Conservation (phyloP, 2,329 filamentous ascomycete genomes). For the Sarocladium brachiariae region DNA sequence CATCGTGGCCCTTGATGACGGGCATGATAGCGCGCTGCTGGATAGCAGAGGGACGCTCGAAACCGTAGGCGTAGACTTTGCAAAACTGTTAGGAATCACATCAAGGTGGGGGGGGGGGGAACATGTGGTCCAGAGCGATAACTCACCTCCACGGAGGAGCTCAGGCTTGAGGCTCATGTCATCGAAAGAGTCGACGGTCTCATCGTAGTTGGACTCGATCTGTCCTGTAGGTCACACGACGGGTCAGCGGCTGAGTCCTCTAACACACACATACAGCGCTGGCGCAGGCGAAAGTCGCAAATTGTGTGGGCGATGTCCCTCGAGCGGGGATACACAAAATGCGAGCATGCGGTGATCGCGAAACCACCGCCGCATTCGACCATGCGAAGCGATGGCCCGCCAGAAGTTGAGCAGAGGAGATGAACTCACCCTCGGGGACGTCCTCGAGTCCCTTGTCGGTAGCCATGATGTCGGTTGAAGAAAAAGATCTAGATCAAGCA, state of each 20-base stretch:
- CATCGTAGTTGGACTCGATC: constrained; percentile 99
- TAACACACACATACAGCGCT: background rate
- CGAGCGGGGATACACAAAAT: constrained; percentile 5
- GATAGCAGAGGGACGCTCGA: constrained; percentile 98
- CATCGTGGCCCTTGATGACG: constrained; percentile 99
- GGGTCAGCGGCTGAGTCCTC: constrained; percentile 16
- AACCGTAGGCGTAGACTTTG: constrained; percentile 95
- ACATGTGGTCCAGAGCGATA: background rate
- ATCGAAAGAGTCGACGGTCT: constrained; percentile 98
- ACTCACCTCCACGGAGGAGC: constrained; percentile 82
- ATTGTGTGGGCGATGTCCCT: constrained; percentile 7
- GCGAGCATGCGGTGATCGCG: background rate
- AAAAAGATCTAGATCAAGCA: constrained; percentile 64
- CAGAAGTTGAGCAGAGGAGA: constrained; percentile 8
- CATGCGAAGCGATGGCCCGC: background rate
- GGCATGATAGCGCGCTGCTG: constrained; percentile 99
- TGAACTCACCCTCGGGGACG: constrained; percentile 79
- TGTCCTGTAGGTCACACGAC: constrained; percentile 56
- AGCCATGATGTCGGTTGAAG: constrained; percentile 88
- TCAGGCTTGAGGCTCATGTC: constrained; percentile 95
- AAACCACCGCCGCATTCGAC: background rate
- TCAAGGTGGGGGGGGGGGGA: constrained; percentile 11
- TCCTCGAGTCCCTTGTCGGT: constrained; percentile 97
- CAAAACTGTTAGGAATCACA: constrained; percentile 13
- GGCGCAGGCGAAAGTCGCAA: constrained; percentile 8